Base-by-base conservation (phyloP, 139 green algal genomes). In the Picochlorum sp. region DNA sequence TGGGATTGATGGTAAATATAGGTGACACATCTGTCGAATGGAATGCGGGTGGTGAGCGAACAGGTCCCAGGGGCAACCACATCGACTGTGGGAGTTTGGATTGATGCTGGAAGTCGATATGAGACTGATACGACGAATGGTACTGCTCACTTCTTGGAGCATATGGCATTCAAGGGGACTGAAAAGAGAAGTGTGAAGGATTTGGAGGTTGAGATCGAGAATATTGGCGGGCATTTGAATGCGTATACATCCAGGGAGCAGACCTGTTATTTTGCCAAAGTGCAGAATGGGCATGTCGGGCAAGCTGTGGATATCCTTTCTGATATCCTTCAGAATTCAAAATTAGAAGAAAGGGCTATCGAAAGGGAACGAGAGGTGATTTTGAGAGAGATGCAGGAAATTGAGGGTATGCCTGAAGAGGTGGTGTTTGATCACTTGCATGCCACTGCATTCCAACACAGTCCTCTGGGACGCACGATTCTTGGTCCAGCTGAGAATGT, bases 161-260 rank as follows among this genome's bases (percentile, higher is more conserved):
- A 99, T 82, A 95, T 99, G 83, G 86, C 90, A 6, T 99, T 99
- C 81, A 99, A 99, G 80, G 93, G 93, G 44, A 98, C 92, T 49
- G 90, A 89, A 74, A 85, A 64, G 44, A 81, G 90, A 26, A 88
- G 65, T 4, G 80, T 85, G 44, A 82, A 79, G 62, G 78, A 94
- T 61, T 76, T 99, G 49, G 94, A 98, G 78, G 74, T 92, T 14
- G 92, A 98, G 81, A 86, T 99, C 37, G 94, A 99, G 80, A 89
- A 98, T 81, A 94, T 98, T 86, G 94, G 94, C 6, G 91, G 83
- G 30, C 92, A 97, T 72, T 81, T 99, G 45, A 98, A 98, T 63
- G 94, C 94, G 0, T 99, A 98, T 84, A 99, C 94, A 4, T 89
- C 79, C 2, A 83, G 94, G 14, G 94, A 99, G 75, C 88, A 95